Evolutionary conservation across 108 stramenopile genomes (phyloP).

Genomic region (Nitzschia inconspicua): DNA sequence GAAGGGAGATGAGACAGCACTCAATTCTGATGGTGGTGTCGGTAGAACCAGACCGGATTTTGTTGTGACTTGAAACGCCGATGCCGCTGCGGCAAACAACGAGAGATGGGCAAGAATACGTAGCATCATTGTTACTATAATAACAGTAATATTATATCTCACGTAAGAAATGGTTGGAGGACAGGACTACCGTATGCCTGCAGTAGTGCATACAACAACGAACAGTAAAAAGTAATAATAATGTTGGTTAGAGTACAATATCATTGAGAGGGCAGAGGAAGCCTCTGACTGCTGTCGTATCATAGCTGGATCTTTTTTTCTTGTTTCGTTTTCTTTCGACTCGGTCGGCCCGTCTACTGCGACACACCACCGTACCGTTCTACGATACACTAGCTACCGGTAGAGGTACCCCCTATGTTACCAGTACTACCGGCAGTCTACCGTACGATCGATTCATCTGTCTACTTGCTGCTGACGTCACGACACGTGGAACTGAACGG

Average conservation of each 20-base stretch:
- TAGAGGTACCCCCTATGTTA: too few species aligned
- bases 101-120: background rate
- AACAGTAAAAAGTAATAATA: too few species aligned
- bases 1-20: constrained; percentile 12
- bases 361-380: too few species aligned
- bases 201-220: too few species aligned
- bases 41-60: background rate
- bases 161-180: background rate
- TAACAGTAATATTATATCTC: background rate
- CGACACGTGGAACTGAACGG: too few species aligned
- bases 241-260: too few species aligned
- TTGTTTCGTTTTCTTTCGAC: background rate
- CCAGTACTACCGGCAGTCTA: too few species aligned
- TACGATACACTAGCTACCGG: too few species aligned
- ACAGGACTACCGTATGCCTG: background rate
- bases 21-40: background rate
- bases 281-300: too few species aligned
- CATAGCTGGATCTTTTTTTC: background rate
- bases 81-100: background rate
- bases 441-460: too few species aligned
- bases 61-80: background rate
- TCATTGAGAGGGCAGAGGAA: background rate
- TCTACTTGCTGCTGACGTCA: too few species aligned
- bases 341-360: too few species aligned
- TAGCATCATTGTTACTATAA: constrained; percentile 3